Base-by-base conservation (phyloP, 1,139 yeast genomes). In the Blastobotrys malaysiensis region DNA sequence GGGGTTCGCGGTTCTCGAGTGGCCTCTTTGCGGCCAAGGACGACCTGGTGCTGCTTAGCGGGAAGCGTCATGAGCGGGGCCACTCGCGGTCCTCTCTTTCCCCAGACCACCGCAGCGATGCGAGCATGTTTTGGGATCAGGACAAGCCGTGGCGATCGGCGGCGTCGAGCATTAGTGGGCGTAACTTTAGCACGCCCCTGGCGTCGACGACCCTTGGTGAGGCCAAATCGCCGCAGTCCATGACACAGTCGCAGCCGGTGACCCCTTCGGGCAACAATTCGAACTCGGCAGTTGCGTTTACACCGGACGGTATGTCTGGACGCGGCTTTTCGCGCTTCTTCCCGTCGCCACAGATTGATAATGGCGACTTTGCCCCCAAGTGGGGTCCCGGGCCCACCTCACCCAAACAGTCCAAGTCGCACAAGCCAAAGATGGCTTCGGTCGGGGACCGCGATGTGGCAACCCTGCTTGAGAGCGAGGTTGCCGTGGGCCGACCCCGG, bases 311-410 rank as follows among this genome's bases (percentile, higher is more conserved):
- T 14, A 45, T 31, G 39, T 31, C 39, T 3, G 39, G 49, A 9
- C 55, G 57, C 13, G 54, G 52, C 2, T 45, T 26, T n/a, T 55
- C 57, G n/a, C 18, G 54, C 18, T 55, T 55, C 48, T 55, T 55
- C 52, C 57, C 57, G 22, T 52, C 57, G 16, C 57, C 55, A 22
- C 47, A 50, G 36, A 26, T 52, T 21, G 57, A 51, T 7, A 46
- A 22, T 48, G 31, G 31, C 20, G 46, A 31, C 16, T 31, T 31
- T n/a, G 11, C 39, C 7, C 9, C 26, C 3, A 31, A 31, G 16
- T 31, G 39, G 46, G 27, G 31, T 3, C 20, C 27, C 2, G 46
- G 22, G 14, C n/a, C n/a, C n/a, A n/a, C n/a, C n/a, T 21, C 22
- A 2, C 45, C 45, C 3, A 31, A 31, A 11, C 39, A 13, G 16